A percentile compares a stretch with the other conserved stretches of the same genome.
Conservation (phyloP, 768 basidiomycete species). For the Suillus spraguei region DNA sequence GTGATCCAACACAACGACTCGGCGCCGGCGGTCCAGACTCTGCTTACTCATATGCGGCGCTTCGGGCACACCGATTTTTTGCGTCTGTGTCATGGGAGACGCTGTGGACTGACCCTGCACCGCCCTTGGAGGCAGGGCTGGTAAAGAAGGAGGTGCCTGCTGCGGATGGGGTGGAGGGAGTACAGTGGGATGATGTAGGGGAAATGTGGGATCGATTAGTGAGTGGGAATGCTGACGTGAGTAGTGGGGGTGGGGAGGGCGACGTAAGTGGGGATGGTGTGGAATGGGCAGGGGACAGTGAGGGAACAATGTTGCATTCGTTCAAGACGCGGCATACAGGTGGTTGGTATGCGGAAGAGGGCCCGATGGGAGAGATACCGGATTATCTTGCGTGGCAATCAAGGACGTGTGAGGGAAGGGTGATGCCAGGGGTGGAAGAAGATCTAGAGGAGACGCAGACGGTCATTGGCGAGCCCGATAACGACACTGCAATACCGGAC, state of each 20-base stretch:
- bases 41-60: slow-evolving; percentile 42
- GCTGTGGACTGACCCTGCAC: slow-evolving; percentile 67
- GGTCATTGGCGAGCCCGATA: slow-evolving; percentile 12
- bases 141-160: slow-evolving; percentile 46
- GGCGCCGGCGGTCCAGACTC: slow-evolving; percentile 52
- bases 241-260: slow-evolving; percentile 2
- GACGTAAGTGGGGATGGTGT: slow-evolving; percentile 40
- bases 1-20: slow-evolving; percentile 59
- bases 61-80: slow-evolving; percentile 68
- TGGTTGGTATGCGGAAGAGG: slow-evolving; percentile 31
- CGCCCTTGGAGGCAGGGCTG: slow-evolving; percentile 59
- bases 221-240: slow-evolving; percentile 18
- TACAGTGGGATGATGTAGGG: slow-evolving; percentile 55
- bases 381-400: slow-evolving; percentile 24
- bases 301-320: slow-evolving; percentile 34
- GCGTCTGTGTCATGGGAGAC: slow-evolving; percentile 57
- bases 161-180: slow-evolving; percentile 32
- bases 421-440: slow-evolving; percentile 6
- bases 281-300: slow-evolving; percentile 55
- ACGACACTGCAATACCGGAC: slow-evolving; percentile 12
- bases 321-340: slow-evolving; percentile 21
- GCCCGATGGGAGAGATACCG: slow-evolving; percentile 46
- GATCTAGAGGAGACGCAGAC: slow-evolving; percentile 7
- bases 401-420: neutral
- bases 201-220: slow-evolving; percentile 56